Conservation (phyloP, 1,139 yeast species). For the Pichia sp. region DNA sequence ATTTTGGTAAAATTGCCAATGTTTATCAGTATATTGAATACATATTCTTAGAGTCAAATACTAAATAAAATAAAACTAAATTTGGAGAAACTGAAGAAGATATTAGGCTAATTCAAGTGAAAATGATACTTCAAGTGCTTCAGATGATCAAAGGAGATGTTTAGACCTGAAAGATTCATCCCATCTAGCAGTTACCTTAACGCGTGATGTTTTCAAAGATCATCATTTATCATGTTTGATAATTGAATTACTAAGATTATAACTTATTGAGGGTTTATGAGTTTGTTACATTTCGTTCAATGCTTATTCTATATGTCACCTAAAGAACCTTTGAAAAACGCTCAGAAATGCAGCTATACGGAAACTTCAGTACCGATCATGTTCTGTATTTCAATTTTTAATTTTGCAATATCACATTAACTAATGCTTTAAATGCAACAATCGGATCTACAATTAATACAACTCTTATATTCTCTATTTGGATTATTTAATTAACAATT, state of each 20-base stretch:
- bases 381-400: slow-evolving; percentile 68
- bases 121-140: background rate
- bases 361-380: slow-evolving; percentile 56
- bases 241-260: slow-evolving; percentile 59
- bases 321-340: slow-evolving; percentile 45
- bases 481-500: slow-evolving; percentile 64
- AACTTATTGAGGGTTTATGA: slow-evolving; percentile 69
- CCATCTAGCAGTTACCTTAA: slow-evolving; percentile 53
- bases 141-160: slow-evolving; percentile 4
- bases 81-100: background rate
- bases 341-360: slow-evolving; percentile 35
- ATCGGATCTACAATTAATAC: slow-evolving; percentile 77
- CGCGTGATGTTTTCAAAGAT: slow-evolving; percentile 71
- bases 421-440: slow-evolving; percentile 64
- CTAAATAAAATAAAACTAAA: background rate
- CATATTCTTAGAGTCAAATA: slow-evolving; percentile 24
- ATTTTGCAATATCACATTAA: slow-evolving; percentile 69
- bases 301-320: slow-evolving; percentile 40
- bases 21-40: slow-evolving; percentile 62
- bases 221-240: slow-evolving; percentile 50
- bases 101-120: slow-evolving; percentile 1
- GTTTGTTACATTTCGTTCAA: slow-evolving; percentile 42
- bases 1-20: slow-evolving; percentile 74
- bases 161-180: slow-evolving; percentile 24
- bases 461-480: slow-evolving; percentile 67